Evolutionary conservation across 441 rosid genomes (phyloP), one percentile per base, ranked within the genome.

Genomic region (Gossypium laxum): DNA sequence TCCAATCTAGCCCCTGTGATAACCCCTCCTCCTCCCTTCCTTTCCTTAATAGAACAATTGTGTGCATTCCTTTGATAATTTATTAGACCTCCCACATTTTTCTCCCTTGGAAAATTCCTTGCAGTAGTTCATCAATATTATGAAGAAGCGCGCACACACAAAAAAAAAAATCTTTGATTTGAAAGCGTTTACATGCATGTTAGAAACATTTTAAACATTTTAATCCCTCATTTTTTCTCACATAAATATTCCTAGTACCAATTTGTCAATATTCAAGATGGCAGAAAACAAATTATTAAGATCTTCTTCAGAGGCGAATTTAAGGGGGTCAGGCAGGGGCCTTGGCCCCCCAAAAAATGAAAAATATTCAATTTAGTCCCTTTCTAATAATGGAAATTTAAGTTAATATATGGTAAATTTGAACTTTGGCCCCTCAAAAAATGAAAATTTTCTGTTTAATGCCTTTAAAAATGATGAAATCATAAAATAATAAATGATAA

Each of bases 31-130:
- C 56, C 3, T 45, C 56, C 69, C 34, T 50, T 34, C 12, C 0
- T 14, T n/a, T 14, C n/a, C n/a, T 18, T 2, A 17, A 19, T 64
- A 64, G 54, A 64, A 19, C 54, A 15, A 64, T 21, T 12, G 48
- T 41, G 12, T 21, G 11, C 54, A 41, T 41, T 43, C 32, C 22
- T 21, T 5, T 6, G 69, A 43, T 21, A 2, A 24, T 64, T 64
- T 41, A 60, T 30, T 59, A 59, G 64, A 14, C 21, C 64, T 59
- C 64, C 21, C 43, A 59, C 12, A n/a, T 28, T 59, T 58, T 59
- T 28, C 64, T 28, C 21, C 64, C 21, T 6, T 14, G 21, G 43
- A n/a, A 59, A 5, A 34, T 59, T 59, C 41, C 43, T 30, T 60
- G 45, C 65, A 7, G 34, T 57, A 14, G 43, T 60, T 15, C 34